Evolutionary conservation across 2,329 filamentous ascomycete genomes (phyloP).

Genomic region (Phaeomoniella chlamydospora): DNA sequence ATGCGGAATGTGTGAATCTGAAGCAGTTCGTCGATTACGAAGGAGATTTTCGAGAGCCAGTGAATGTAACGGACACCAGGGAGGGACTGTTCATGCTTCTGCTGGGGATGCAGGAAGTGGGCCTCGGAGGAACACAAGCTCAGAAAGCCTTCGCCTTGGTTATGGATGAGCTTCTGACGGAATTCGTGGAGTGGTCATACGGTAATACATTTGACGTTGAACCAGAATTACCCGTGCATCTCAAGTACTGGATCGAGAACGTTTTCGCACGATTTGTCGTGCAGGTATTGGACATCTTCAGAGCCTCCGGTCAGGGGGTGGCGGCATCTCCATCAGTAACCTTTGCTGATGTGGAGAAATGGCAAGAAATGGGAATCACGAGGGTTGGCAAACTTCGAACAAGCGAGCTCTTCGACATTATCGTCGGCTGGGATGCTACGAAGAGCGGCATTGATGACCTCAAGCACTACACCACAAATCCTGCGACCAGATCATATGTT

Average conservation of each 20-base stretch:
- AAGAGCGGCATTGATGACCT: slow-evolving; percentile 46
- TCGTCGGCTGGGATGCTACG: slow-evolving; percentile 46
- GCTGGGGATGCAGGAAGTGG: slow-evolving; percentile 33
- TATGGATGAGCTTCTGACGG: slow-evolving; percentile 41
- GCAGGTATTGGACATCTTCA: slow-evolving; percentile 29
- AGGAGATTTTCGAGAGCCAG: slow-evolving; percentile 4
- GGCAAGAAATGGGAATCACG: slow-evolving; percentile 39
- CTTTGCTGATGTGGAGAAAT: slow-evolving; percentile 32
- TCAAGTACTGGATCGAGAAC: slow-evolving; percentile 41
- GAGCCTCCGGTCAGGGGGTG: slow-evolving; percentile 9
- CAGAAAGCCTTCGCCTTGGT: slow-evolving; percentile 44
- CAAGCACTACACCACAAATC: slow-evolving; percentile 38
- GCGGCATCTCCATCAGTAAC: slow-evolving; percentile 16
- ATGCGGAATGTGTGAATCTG: slow-evolving; percentile 18
- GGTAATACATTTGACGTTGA: slow-evolving; percentile 39
- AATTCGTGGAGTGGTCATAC: slow-evolving; percentile 42
- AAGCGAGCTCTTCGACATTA: slow-evolving; percentile 44
- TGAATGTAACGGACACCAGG: slow-evolving; percentile 15
- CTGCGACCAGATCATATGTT: slow-evolving; percentile 39
- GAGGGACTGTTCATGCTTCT: slow-evolving; percentile 24
- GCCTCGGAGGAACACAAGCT: slow-evolving; percentile 37
- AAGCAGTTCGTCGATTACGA: slow-evolving; percentile 20
- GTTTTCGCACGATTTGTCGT: slow-evolving; percentile 37
- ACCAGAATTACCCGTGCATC: slow-evolving; percentile 29
- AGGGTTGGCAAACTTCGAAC: slow-evolving; percentile 41